phyloP scores from a whole-genome alignment of 2,329 filamentous ascomycete species.

The Chaetomium olivaceum region DNA sequence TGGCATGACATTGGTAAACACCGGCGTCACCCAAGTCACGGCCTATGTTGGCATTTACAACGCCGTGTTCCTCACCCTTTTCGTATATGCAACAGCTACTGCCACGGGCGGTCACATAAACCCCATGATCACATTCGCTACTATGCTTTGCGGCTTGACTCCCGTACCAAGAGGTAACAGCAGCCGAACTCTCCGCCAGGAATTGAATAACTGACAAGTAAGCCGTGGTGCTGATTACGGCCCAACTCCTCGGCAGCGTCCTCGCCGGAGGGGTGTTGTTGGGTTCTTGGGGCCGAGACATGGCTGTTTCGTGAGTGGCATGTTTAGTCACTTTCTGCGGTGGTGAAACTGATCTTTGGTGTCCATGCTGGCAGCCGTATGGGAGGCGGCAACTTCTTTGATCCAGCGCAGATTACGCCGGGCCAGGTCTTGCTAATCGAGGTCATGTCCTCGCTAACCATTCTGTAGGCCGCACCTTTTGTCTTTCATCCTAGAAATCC shows the following conservation, averaged over 20 bases:
- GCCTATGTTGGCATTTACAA: slow-evolving; percentile 17
- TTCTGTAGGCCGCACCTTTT: slow-evolving; percentile 38
- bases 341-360: background rate
- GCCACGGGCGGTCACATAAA: slow-evolving; percentile 12
- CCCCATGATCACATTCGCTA: slow-evolving; percentile 49
- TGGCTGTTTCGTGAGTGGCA: slow-evolving; percentile 26
- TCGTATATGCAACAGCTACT: slow-evolving; percentile 10
- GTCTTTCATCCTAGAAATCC: background rate
- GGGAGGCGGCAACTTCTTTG: slow-evolving; percentile 38
- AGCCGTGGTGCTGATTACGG: slow-evolving; percentile 48
- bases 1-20: slow-evolving; percentile 12
- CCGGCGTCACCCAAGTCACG: slow-evolving; percentile 1
- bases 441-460: slow-evolving; percentile 44
- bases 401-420: slow-evolving; percentile 34
- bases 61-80: slow-evolving; percentile 1
- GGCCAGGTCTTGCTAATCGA: slow-evolving; percentile 50
- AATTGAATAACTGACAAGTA: background rate
- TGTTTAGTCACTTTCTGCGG: background rate
- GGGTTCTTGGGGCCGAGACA: slow-evolving; percentile 38
- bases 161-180: slow-evolving; percentile 44
- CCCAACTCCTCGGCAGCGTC: slow-evolving; percentile 48
- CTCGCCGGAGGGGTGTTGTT: slow-evolving; percentile 47
- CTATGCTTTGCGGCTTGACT: slow-evolving; percentile 47
- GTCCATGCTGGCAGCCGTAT: slow-evolving; percentile 30
- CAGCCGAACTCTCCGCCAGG: background rate